Evolutionary conservation across 306 rosid genomes (phyloP).

Genomic region (Medicago truncatula): MtrunA17r5.0-ANR NC_053045.1:50850501-50851000

Average conservation of each 20-base stretch:
- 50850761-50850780: slow-evolving; percentile 86
- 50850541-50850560: neutral
- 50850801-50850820: slow-evolving; percentile 91
- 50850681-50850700: slow-evolving; percentile 36
- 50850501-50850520: too few relatives aligned
- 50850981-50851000: slow-evolving; percentile 94
- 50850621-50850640: neutral
- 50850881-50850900: slow-evolving; percentile 85
- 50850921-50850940: slow-evolving; percentile 88
- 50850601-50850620: neutral
- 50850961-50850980: slow-evolving; percentile 79
- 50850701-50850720: slow-evolving; percentile 50
- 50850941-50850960: slow-evolving; percentile 92
- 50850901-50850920: slow-evolving; percentile 95
- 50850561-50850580: neutral
- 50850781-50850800: slow-evolving; percentile 90
- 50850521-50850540: too few relatives aligned
- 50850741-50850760: slow-evolving; percentile 85
- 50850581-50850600: neutral
- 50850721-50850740: slow-evolving; percentile 81
- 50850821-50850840: slow-evolving; percentile 88
- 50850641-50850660: neutral
- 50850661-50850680: slow-evolving; percentile 34
- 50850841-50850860: slow-evolving; percentile 87
- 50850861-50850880: slow-evolving; percentile 96